These are phyloP conservation scores for Afroboletus lepidellus DNA, from an alignment of 1,284 basidiomycete genomes.

Conservation along the genomic window DNA sequence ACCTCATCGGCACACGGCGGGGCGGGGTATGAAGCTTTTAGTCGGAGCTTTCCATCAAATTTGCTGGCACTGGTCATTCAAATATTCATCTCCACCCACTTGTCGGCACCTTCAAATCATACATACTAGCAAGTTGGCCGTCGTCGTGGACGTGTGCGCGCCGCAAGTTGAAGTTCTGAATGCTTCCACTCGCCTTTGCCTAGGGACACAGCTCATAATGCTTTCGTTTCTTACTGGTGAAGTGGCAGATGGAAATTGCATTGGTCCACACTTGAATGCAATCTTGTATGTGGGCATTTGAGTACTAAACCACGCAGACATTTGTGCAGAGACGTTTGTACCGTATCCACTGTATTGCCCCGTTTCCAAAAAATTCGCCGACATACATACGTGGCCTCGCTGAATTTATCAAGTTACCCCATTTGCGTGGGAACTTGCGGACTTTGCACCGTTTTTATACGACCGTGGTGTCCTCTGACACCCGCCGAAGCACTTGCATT, in stretches of 20 bases:
- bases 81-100: not conserved
- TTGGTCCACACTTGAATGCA: constrained; percentile 73
- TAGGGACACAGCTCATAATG: constrained; percentile 64
- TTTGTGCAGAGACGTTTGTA: not conserved
- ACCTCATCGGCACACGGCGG: too few species aligned
- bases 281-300: constrained; percentile 52
- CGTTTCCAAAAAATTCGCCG: not conserved
- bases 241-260: constrained; percentile 55
- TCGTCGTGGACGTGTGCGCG: too few species aligned
- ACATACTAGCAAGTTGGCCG: not conserved
- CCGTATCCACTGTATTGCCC: not conserved
- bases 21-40: constrained; percentile 25
- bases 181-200: constrained; percentile 59
- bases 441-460: constrained; percentile 25
- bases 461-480: constrained; percentile 5
- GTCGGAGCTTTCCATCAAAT: constrained; percentile 19
- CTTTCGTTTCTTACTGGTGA: constrained; percentile 73
- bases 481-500: constrained; percentile 10
- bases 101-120: not conserved
- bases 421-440: constrained; percentile 29
- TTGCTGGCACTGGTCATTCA: not conserved
- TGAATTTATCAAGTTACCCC: not conserved
- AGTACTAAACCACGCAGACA: constrained; percentile 71
- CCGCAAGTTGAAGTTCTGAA: not conserved
- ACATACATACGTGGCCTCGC: not conserved